A percentile compares a stretch with the other conserved stretches of the same genome.
These are phyloP conservation scores for Suillus brevipes DNA, from an alignment of 768 basidiomycete genomes.

Conservation along the genomic window DNA sequence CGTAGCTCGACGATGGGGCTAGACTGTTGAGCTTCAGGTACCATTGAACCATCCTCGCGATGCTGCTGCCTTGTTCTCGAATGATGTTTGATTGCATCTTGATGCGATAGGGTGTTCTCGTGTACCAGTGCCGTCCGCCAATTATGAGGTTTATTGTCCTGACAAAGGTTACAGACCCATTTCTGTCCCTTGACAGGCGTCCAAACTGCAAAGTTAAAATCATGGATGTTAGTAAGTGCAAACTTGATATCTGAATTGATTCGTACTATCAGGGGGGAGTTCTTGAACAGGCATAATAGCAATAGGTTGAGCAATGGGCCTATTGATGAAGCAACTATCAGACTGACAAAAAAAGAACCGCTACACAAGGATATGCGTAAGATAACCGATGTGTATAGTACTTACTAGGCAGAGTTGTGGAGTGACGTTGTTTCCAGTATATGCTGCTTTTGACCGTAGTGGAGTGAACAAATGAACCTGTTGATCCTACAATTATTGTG, in stretches of 20 bases:
- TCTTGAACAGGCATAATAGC: not conserved
- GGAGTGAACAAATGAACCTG: not conserved
- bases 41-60: too few species aligned
- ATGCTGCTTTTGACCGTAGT: not conserved
- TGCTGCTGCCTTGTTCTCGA: not conserved
- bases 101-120: not conserved
- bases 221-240: not conserved
- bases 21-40: not conserved
- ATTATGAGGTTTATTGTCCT: conserved; percentile 1
- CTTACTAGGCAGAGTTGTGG: not conserved
- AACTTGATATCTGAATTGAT: not conserved
- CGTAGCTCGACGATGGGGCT: not conserved
- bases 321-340: not conserved
- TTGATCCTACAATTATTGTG: not conserved
- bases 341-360: not conserved
- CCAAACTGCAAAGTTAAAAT: not conserved
- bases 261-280: not conserved
- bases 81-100: not conserved
- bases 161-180: conserved; percentile 3
- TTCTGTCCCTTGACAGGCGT: not conserved
- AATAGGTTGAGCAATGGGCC: not conserved
- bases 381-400: not conserved
- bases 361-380: not conserved
- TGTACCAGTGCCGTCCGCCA: not conserved
- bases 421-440: not conserved